phyloP scores from a whole-genome alignment of 306 rosid genomes.

The peach (Prunus persica) region Prunus_persica_NCBIv2 NC_034010.1:26480501-26481000 shows the following conservation, averaged over 20 bases:
- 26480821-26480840: background rate
- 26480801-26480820: background rate
- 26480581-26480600: constrained; percentile 79
- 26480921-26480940: background rate
- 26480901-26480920: background rate
- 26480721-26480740: background rate
- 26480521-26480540: constrained; percentile 94
- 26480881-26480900: background rate
- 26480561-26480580: constrained; percentile 97
- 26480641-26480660: background rate
- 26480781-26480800: background rate
- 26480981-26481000: constrained; percentile 83
- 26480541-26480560: constrained; percentile 86
- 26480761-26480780: constrained; percentile 9
- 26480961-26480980: constrained; percentile 46
- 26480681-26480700: background rate
- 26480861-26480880: background rate
- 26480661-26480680: background rate
- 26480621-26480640: constrained; percentile 5
- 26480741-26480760: background rate
- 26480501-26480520: constrained; percentile 82
- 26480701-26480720: background rate
- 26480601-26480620: constrained; percentile 47
- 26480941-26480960: background rate
- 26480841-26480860: background rate